A percentile compares a stretch with the other conserved stretches of the same genome.
These are phyloP conservation scores for Hypoxylon sp. DNA, from an alignment of 2,329 filamentous ascomycete genomes.

Conservation along the genomic window DNA sequence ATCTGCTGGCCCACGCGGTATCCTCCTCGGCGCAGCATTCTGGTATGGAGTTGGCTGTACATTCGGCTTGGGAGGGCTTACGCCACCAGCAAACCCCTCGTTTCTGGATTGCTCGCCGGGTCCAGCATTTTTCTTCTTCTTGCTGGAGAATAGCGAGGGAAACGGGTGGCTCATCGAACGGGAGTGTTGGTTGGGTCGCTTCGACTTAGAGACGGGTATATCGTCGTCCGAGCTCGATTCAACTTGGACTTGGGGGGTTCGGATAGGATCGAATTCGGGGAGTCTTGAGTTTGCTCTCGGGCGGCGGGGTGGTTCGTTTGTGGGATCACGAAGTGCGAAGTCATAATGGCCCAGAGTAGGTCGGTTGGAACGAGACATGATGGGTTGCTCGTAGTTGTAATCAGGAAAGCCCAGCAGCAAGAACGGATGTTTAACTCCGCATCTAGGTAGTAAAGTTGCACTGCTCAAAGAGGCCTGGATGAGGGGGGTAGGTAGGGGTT, in stretches of 20 bases:
- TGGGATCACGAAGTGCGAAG: slow-evolving; percentile 37
- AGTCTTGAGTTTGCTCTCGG: slow-evolving; percentile 41
- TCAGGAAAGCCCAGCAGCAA: slow-evolving; percentile 10
- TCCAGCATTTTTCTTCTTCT: slow-evolving; percentile 62
- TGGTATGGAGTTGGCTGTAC: slow-evolving; percentile 43
- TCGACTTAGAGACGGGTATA: slow-evolving; percentile 38
- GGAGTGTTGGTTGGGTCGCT: slow-evolving; percentile 52
- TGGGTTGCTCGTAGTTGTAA: slow-evolving; percentile 9
- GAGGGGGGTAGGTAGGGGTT: slow-evolving; percentile 7
- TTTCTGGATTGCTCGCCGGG: slow-evolving; percentile 44
- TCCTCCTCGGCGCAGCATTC: slow-evolving; percentile 45
- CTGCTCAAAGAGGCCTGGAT: slow-evolving; percentile 14
- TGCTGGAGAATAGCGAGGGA: slow-evolving; percentile 71
- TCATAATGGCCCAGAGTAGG: slow-evolving; percentile 43
- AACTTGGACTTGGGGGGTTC: slow-evolving; percentile 39
- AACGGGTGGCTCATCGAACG: slow-evolving; percentile 85
- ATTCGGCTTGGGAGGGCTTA: slow-evolving; percentile 47
- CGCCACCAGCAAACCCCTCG: slow-evolving; percentile 57
- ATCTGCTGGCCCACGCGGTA: slow-evolving; percentile 51
- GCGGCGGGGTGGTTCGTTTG: slow-evolving; percentile 34
- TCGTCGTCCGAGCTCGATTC: slow-evolving; percentile 54
- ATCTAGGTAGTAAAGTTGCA: slow-evolving; percentile 16
- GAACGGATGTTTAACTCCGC: slow-evolving; percentile 26
- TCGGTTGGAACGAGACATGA: slow-evolving; percentile 41
- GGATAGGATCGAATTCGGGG: slow-evolving; percentile 38